These are phyloP conservation scores for Carex kokanica DNA, from an alignment of 176 grass and related monocot genomes.

Conservation along the genomic window DNA sequence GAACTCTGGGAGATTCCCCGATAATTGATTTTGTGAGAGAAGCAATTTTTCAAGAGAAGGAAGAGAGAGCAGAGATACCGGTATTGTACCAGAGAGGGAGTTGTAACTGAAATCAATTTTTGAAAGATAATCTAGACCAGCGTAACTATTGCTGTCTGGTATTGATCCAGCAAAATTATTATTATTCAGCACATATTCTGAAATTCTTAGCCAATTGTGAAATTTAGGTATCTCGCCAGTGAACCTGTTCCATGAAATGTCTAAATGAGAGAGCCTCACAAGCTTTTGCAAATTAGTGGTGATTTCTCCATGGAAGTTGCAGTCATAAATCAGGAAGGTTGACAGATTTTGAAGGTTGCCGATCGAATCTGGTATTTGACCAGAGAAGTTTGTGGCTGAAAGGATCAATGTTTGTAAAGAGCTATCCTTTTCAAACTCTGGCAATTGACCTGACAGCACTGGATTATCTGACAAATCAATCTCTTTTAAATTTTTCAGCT, in stretches of 20 bases:
- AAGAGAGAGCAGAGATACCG: constrained; percentile 34
- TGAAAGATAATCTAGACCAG: constrained; percentile 19
- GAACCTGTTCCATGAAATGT: constrained; percentile 46
- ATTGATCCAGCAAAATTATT: constrained; percentile 40
- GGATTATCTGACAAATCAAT: constrained; percentile 34
- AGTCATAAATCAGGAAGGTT: constrained; percentile 26
- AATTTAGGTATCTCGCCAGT: constrained; percentile 34
- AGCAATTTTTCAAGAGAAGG: constrained; percentile 30
- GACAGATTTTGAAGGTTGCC: constrained; percentile 30
- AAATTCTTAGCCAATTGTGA: constrained; percentile 23
- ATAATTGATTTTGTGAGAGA: constrained; percentile 37
- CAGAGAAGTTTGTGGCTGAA: background rate
- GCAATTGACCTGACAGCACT: constrained; percentile 24
- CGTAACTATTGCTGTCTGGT: background rate
- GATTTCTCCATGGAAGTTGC: constrained; percentile 33
- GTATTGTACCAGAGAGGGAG: constrained; percentile 35
- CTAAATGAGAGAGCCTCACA: constrained; percentile 32
- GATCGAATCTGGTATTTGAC: constrained; percentile 31
- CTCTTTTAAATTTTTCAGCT: constrained; percentile 9
- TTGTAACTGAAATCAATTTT: constrained; percentile 31
- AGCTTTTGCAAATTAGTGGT: constrained; percentile 37
- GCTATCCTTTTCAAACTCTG: constrained; percentile 2
- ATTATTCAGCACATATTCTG: constrained; percentile 10
- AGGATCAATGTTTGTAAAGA: constrained; percentile 29
- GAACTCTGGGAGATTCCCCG: constrained; percentile 23